A percentile compares a stretch with the other conserved stretches of the same genome.
These are phyloP conservation scores for Eucalyptus cladocalyx DNA, from an alignment of 345 rosid species.

Conservation along the genomic window DNA sequence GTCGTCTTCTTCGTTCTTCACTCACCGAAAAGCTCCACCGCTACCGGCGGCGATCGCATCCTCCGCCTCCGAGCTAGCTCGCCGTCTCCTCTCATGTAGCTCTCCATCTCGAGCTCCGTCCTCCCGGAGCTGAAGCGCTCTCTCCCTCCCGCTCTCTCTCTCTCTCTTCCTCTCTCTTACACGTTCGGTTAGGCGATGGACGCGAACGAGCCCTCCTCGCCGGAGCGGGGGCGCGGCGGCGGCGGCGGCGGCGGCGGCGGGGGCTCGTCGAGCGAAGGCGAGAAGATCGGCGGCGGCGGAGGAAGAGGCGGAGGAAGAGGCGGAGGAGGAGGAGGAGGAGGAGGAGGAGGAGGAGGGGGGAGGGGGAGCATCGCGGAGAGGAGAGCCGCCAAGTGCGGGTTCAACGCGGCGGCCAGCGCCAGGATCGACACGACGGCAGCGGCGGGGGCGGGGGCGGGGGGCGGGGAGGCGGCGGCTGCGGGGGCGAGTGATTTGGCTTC, in stretches of 20 bases:
- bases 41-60: background rate
- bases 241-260: background rate
- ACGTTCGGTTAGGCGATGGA: background rate
- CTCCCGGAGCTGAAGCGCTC: background rate
- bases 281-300: background rate
- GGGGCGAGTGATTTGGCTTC: background rate
- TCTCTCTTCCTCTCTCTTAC: too few relatives aligned
- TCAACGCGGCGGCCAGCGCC: conserved; percentile 22
- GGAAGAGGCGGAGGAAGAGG: background rate
- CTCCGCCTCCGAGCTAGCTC: background rate
- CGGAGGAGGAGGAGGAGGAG: background rate
- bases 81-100: background rate
- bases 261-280: background rate
- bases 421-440: background rate
- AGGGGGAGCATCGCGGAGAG: conserved; percentile 48
- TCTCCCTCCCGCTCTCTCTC: too few relatives aligned
- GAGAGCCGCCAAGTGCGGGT: conserved; percentile 47
- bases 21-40: background rate
- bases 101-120: background rate
- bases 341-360: background rate
- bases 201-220: background rate
- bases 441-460: background rate
- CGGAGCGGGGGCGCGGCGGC: background rate
- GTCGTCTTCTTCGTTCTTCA: background rate
- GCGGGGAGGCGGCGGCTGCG: background rate